These are phyloP conservation scores for Phialemoniopsis sp. DNA, from an alignment of 2,329 filamentous ascomycete species.

Conservation along the genomic window DNA sequence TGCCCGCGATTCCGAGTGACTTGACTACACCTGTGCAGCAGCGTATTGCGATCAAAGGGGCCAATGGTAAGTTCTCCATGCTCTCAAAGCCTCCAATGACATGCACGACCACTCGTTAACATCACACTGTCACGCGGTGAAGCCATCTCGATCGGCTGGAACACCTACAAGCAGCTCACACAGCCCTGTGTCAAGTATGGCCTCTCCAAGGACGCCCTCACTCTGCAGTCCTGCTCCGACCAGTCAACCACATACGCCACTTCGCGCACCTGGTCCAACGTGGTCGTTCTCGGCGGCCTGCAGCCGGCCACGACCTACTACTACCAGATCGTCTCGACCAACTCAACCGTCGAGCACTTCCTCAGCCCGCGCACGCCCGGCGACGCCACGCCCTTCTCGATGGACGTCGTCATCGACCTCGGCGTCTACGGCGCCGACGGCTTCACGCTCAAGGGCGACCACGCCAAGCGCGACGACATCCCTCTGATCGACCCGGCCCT, in stretches of 20 bases:
- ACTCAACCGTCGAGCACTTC: conserved; percentile 50
- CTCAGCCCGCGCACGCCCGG: conserved; percentile 48
- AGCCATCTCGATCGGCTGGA: conserved; percentile 53
- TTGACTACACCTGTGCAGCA: conserved; percentile 50
- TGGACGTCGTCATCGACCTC: conserved; percentile 49
- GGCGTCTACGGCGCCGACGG: conserved; percentile 51
- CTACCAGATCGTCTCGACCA: conserved; percentile 54
- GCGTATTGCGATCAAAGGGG: conserved; percentile 44
- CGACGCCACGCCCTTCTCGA: conserved; percentile 48
- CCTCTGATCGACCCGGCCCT: conserved; percentile 44
- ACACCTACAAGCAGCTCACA: conserved; percentile 44
- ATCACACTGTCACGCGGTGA: not conserved
- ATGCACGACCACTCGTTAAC: not conserved
- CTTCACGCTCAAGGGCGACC: conserved; percentile 39
- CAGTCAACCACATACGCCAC: conserved; percentile 44
- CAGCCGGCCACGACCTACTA: conserved; percentile 52
- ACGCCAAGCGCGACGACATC: conserved; percentile 41
- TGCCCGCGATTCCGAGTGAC: conserved; percentile 41
- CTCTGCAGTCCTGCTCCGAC: conserved; percentile 35
- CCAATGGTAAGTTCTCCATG: conserved; percentile 29
- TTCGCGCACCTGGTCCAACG: conserved; percentile 50
- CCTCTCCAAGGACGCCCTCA: conserved; percentile 31
- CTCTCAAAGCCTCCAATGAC: not conserved
- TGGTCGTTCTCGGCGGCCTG: conserved; percentile 39
- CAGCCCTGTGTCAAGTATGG: conserved; percentile 49